Evolutionary conservation across 2,329 filamentous ascomycete genomes (phyloP).

Genomic region (Hypoxylon sp.): DNA sequence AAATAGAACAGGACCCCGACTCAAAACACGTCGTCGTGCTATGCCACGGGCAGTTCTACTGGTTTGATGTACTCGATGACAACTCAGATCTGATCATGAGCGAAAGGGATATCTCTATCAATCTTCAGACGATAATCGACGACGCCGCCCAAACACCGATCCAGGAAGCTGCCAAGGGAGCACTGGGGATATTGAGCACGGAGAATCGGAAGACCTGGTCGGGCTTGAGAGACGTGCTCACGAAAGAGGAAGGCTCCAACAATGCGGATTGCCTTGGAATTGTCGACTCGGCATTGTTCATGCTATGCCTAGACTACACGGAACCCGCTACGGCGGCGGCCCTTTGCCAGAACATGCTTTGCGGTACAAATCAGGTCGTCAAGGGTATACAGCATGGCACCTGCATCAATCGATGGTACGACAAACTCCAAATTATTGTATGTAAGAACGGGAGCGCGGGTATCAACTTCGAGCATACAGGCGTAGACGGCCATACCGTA

Average conservation of each 20-base stretch:
- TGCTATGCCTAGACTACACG: constrained; percentile 91
- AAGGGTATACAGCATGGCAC: constrained; percentile 95
- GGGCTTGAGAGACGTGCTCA: constrained; percentile 84
- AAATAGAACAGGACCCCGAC: constrained; percentile 93
- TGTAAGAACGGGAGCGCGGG: constrained; percentile 98
- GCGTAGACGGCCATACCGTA: constrained; percentile 96
- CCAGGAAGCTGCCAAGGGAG: constrained; percentile 93
- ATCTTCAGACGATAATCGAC: constrained; percentile 89
- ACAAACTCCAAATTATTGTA: constrained; percentile 98
- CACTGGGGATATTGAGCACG: constrained; percentile 90
- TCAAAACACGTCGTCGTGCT: constrained; percentile 93
- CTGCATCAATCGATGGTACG: constrained; percentile 98
- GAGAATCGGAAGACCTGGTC: constrained; percentile 98
- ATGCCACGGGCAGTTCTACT: constrained; percentile 96
- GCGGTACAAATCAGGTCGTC: constrained; percentile 89
- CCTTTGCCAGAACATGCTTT: constrained; percentile 98
- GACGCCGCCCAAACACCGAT: constrained; percentile 90
- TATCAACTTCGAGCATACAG: constrained; percentile 99
- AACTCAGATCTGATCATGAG: constrained; percentile 97
- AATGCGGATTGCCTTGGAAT: constrained; percentile 97
- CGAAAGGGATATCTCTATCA: constrained; percentile 90
- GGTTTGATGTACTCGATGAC: constrained; percentile 96
- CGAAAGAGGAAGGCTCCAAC: constrained; percentile 85
- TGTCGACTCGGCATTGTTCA: constrained; percentile 91
- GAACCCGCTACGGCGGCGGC: constrained; percentile 82